A percentile compares a stretch with the other conserved stretches of the same genome.
These are phyloP conservation scores for Hibiscus syriacus DNA, from an alignment of 345 rosid species.

Conservation along the genomic window DNA sequence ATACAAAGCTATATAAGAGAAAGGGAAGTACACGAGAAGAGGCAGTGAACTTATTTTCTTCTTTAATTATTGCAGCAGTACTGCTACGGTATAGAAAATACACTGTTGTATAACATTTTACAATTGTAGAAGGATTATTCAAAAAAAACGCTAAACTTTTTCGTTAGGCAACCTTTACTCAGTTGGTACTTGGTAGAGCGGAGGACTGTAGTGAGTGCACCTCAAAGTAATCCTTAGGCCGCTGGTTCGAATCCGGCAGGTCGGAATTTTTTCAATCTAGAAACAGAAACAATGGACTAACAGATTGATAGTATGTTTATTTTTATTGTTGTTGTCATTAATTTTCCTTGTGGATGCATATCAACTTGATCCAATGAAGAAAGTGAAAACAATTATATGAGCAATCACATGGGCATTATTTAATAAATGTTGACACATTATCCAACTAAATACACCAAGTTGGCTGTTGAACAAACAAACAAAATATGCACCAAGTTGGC, in stretches of 20 bases:
- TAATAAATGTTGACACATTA: background rate
- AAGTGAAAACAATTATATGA: background rate
- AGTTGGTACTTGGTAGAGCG: conserved; percentile 99
- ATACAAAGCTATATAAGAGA: background rate
- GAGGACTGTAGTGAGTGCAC: conserved; percentile 80
- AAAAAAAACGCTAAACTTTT: too few species aligned
- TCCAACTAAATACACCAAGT: too few species aligned
- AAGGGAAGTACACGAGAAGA: background rate
- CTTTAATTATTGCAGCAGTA: background rate
- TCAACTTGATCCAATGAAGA: background rate
- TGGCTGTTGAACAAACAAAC: too few species aligned
- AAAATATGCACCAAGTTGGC: too few species aligned
- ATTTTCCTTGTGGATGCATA: background rate
- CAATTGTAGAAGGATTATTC: too few species aligned
- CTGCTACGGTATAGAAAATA: too few species aligned
- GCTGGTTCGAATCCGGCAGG: conserved; percentile 62
- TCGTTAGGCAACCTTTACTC: conserved; percentile 95
- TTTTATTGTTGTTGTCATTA: background rate
- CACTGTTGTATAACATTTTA: too few species aligned
- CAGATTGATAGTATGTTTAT: background rate
- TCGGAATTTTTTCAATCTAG: conserved; percentile 15
- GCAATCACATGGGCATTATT: background rate
- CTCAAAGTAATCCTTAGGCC: conserved; percentile 40
- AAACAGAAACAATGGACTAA: background rate
- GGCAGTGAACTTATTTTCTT: background rate